Evolutionary conservation across 805 yeast species (phyloP), one percentile per base, ranked within the genome.

Genomic region (Pichia gijzeniarum): DNA sequence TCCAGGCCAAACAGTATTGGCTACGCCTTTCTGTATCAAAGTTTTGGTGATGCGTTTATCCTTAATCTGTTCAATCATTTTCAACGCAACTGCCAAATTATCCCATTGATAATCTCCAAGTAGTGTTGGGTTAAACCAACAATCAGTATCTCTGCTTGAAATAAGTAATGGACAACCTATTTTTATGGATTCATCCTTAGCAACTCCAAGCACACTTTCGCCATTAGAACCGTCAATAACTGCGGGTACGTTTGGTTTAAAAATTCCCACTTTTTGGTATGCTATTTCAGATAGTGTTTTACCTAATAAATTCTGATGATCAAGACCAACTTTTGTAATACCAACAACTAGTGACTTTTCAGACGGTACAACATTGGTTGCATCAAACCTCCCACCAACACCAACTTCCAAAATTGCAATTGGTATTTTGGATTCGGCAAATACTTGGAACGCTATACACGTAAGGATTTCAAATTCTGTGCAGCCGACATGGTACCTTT

Each of bases 351-450:
- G 79, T 79, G 14, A 78, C 72, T 41, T 46, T 4, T 50, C 49
- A 0, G 72, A 58, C 10, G 54, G 56, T 22, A 83, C 60, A 0
- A 85, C 85, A 65, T 91, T 91, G 0, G 99, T 91, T 1, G 97
- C 87, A 63, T 91, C 99, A 12, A 79, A 60, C 35, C 85, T 63
- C 0, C 99, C 99, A 2, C 99, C 99, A 6, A 93, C 67, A 0
- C 99, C 99, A 4, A 89, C 97, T 62, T 91, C 99, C n/a, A 91
- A 64, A 1, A 91, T 78, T 0, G 95, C 96, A 44, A 84, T 65
- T 20, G 82, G 80, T 5, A 89, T 83, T 1, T 72, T 62, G 36
- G 70, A 69, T 10, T 72, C 56, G 33, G 71, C 70, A 61, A 93
- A 93, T 20, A 87, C 76, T 53, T 82, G 76, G 54, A 88, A 79